These are phyloP conservation scores for Lactarius trivialis DNA, from an alignment of 768 basidiomycete genomes.

Conservation along the genomic window DNA sequence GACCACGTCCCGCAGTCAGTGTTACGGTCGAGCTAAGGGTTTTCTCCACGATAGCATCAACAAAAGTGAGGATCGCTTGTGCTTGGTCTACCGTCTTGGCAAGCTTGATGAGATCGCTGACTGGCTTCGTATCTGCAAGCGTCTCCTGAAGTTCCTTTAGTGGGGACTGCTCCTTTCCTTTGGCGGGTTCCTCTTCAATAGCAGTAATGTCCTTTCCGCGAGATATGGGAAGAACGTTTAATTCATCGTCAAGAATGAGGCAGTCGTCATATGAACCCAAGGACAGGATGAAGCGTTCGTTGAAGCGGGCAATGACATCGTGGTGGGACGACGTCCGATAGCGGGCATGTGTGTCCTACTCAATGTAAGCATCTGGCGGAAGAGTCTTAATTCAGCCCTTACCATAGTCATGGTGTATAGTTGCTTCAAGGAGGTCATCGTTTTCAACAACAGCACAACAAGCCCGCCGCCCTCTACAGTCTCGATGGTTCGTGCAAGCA, in stretches of 20 bases:
- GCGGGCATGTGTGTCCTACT: conserved; percentile 88
- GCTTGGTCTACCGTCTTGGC: conserved; percentile 93
- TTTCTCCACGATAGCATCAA: conserved; percentile 90
- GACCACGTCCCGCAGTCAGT: conserved; percentile 88
- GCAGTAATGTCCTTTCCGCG: conserved; percentile 87
- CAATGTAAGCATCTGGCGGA: background rate
- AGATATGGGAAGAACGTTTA: conserved; percentile 95
- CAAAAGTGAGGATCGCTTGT: conserved; percentile 88
- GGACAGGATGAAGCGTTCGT: conserved; percentile 97
- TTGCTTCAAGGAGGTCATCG: conserved; percentile 89
- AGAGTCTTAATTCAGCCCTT: conserved; percentile 10
- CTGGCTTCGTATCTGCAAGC: conserved; percentile 75
- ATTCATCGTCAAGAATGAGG: conserved; percentile 92
- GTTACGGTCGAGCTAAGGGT: conserved; percentile 92
- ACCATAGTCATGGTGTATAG: conserved; percentile 87
- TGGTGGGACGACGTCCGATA: conserved; percentile 91
- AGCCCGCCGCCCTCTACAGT: conserved; percentile 95
- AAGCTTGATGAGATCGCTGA: conserved; percentile 84
- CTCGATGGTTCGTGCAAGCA: conserved; percentile 94
- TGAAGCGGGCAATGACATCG: conserved; percentile 88
- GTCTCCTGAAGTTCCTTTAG: conserved; percentile 74
- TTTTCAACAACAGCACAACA: conserved; percentile 85
- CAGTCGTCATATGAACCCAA: conserved; percentile 91
- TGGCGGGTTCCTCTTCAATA: conserved; percentile 45
- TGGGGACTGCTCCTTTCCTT: conserved; percentile 50